Conservation (phyloP, 352 stramenopile species). For the Blastocystis sp. region DNA sequence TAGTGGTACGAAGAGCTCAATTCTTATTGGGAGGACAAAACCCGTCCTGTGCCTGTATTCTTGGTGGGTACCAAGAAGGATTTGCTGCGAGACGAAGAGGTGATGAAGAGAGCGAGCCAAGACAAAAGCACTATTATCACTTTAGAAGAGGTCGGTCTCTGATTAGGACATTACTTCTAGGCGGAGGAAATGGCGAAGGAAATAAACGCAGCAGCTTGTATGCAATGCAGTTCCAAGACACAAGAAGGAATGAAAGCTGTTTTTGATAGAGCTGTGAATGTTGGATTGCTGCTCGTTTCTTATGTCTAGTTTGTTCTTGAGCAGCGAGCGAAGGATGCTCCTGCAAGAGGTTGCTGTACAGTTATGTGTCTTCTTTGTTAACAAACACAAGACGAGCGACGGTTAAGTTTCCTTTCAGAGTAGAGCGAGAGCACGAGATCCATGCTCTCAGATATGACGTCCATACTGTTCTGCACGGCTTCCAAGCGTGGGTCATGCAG, state of each 20-base stretch:
- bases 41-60: constrained; percentile 80
- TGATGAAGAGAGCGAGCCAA: constrained; percentile 76
- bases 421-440: background rate
- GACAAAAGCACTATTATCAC: constrained; percentile 71
- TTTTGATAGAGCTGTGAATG: constrained; percentile 85
- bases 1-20: constrained; percentile 66
- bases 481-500: constrained; percentile 2
- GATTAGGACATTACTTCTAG: constrained; percentile 64
- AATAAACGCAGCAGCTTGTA: constrained; percentile 80
- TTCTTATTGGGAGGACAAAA: constrained; percentile 63
- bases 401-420: background rate
- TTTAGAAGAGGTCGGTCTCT: constrained; percentile 70
- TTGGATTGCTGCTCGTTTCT: constrained; percentile 3
- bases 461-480: background rate
- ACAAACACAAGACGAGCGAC: background rate
- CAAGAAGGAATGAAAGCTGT: constrained; percentile 86
- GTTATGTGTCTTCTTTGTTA: constrained; percentile 21
- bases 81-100: constrained; percentile 80
- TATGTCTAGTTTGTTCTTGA: constrained; percentile 33
- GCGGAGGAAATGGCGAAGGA: constrained; percentile 79
- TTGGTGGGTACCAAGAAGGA: constrained; percentile 88
- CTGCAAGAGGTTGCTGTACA: constrained; percentile 28
- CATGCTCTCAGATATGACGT: background rate
- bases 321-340: background rate
- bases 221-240: constrained; percentile 84